A percentile compares a stretch with the other conserved stretches of the same genome.
phyloP scores from a whole-genome alignment of 1,284 basidiomycete genomes.

The Tilletia setariae region DNA sequence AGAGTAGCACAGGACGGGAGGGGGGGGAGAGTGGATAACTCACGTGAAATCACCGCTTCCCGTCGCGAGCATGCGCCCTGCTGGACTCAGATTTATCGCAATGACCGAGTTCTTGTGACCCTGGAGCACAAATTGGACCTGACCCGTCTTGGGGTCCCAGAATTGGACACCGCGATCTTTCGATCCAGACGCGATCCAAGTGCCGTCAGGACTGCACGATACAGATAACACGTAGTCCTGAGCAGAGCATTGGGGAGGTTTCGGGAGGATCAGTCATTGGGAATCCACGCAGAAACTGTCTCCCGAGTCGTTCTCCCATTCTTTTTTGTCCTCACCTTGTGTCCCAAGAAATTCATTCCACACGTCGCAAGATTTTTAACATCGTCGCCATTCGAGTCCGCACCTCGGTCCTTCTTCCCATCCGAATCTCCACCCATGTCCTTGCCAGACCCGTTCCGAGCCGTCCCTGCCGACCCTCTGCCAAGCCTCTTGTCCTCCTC shows the following conservation, averaged over 20 bases:
- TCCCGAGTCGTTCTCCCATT: not conserved
- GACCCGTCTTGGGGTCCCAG: slow-evolving; percentile 74
- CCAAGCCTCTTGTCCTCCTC: slow-evolving; percentile 12
- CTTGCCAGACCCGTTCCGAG: not conserved
- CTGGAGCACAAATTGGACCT: slow-evolving; percentile 77
- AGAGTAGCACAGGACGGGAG: too few relatives aligned
- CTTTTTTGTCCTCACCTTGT: slow-evolving; percentile 76
- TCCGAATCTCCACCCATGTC: not conserved
- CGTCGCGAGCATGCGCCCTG: slow-evolving; percentile 73
- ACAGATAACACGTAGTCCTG: slow-evolving; percentile 76
- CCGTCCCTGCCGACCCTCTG: not conserved
- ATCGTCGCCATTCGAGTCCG: slow-evolving; percentile 37
- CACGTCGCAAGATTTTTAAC: slow-evolving; percentile 60
- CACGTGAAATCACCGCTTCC: slow-evolving; percentile 76
- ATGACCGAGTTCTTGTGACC: slow-evolving; percentile 91
- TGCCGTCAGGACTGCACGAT: slow-evolving; percentile 76
- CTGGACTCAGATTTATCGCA: slow-evolving; percentile 74
- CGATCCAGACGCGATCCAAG: slow-evolving; percentile 83
- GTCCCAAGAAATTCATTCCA: slow-evolving; percentile 74
- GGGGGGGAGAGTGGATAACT: not conserved
- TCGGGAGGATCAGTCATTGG: too few relatives aligned
- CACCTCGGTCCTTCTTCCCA: slow-evolving; percentile 13
- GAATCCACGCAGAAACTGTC: too few relatives aligned
- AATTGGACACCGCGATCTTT: slow-evolving; percentile 75
- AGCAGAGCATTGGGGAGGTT: slow-evolving; percentile 19